Conservation (phyloP, 2,329 filamentous ascomycete genomes). For the Samsoniella hepiali region DNA sequence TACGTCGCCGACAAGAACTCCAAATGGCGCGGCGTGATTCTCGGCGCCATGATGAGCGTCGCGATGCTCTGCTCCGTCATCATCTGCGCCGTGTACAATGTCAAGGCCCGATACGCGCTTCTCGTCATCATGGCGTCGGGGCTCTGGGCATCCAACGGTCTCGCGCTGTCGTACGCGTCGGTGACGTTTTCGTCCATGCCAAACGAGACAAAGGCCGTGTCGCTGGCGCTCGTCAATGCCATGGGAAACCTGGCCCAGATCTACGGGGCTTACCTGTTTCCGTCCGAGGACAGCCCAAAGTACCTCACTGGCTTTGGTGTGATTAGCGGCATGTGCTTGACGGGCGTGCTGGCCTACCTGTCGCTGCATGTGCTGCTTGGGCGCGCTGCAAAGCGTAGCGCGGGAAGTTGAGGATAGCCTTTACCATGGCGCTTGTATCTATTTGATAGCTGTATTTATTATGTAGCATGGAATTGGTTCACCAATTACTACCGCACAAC, state of each 20-base stretch:
- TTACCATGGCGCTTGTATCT: no score
- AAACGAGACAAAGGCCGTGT: constrained; percentile 41
- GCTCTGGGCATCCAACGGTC: constrained; percentile 51
- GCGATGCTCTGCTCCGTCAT: constrained; percentile 36
- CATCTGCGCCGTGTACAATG: constrained; percentile 45
- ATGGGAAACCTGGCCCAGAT: constrained; percentile 51
- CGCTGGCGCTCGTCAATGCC: constrained; percentile 49
- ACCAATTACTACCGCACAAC: no score
- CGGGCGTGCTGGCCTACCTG: constrained; percentile 16
- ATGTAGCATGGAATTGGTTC: no score
- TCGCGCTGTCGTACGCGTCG: constrained; percentile 49
- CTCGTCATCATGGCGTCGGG: constrained; percentile 55
- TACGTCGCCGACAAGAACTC: constrained; percentile 47
- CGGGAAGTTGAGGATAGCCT: not conserved
- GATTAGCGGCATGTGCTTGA: constrained; percentile 24
- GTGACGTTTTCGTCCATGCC: constrained; percentile 49
- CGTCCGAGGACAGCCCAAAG: constrained; percentile 42
- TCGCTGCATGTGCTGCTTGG: constrained; percentile 18
- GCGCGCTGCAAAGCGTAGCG: not conserved
- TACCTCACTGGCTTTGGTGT: constrained; percentile 41
- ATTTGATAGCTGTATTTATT: no score
- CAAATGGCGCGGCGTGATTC: constrained; percentile 44
- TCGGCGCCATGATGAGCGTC: constrained; percentile 44
- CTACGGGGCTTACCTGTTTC: constrained; percentile 51
- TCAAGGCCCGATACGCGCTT: constrained; percentile 50